A percentile compares a stretch with the other conserved stretches of the same genome.
Evolutionary conservation across 1,284 basidiomycete species (phyloP).

Genomic region (Austroboletus niveus): DNA sequence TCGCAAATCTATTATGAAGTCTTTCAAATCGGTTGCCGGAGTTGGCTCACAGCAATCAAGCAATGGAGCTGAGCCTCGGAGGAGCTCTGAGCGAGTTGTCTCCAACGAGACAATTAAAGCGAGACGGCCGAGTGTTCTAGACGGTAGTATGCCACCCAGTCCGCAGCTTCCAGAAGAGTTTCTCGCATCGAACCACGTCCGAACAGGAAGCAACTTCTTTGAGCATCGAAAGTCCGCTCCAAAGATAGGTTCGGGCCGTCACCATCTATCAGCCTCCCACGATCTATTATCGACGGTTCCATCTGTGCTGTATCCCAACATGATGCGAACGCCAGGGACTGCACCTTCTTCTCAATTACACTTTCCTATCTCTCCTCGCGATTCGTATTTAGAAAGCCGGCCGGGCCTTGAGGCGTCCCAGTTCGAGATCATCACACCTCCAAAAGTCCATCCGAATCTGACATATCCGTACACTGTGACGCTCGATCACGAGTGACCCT

Average conservation of each 20-base stretch:
- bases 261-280: conserved; percentile 29
- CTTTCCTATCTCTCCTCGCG: conserved; percentile 23
- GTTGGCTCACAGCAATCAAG: conserved; percentile 25
- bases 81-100: conserved; percentile 29
- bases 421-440: conserved; percentile 26
- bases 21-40: conserved; percentile 47
- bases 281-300: conserved; percentile 22
- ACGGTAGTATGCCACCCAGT: conserved; percentile 41
- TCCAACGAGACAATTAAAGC: conserved; percentile 33
- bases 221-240: conserved; percentile 29
- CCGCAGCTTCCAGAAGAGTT: conserved; percentile 43
- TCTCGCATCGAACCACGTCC: conserved; percentile 32
- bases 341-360: conserved; percentile 32
- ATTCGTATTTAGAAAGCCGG: conserved; percentile 35
- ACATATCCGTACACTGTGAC: conserved; percentile 40
- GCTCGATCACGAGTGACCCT: conserved; percentile 36
- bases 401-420: conserved; percentile 26
- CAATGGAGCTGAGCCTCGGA: conserved; percentile 31
- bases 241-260: conserved; percentile 18
- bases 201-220: conserved; percentile 33
- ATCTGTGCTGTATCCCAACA: conserved; percentile 9
- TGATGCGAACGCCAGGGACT: conserved; percentile 23
- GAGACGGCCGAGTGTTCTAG: conserved; percentile 42
- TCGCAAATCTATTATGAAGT: conserved; percentile 72
- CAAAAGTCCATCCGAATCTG: conserved; percentile 25